Evolutionary conservation across 208 protist genomes (phyloP).

Genomic region (Angomonas desouzai): DNA sequence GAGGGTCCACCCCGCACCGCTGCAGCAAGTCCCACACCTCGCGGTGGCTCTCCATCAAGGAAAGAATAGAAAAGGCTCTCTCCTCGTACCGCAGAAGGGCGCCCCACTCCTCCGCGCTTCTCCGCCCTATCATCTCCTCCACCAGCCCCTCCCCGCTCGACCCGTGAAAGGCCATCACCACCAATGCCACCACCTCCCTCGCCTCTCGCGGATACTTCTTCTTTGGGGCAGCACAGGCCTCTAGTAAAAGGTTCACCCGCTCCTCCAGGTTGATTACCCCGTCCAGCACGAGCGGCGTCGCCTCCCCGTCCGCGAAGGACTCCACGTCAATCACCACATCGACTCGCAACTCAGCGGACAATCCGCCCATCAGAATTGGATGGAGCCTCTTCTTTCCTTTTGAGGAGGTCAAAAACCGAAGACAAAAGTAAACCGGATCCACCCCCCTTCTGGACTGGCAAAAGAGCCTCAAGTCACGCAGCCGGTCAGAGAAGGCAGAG

Average conservation of each 20-base stretch:
- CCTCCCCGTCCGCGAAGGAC: slow-evolving; percentile 35
- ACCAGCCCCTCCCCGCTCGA: slow-evolving; percentile 7
- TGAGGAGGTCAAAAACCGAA: slow-evolving; percentile 41
- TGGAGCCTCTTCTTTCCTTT: slow-evolving; percentile 37
- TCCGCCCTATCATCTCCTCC: slow-evolving; percentile 15
- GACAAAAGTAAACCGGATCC: slow-evolving; percentile 40
- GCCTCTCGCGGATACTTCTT: background rate
- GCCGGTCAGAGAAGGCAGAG: slow-evolving; percentile 6
- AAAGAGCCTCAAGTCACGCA: slow-evolving; percentile 24
- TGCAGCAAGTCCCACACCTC: slow-evolving; percentile 13
- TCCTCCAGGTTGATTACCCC: background rate
- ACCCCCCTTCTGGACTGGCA: slow-evolving; percentile 32
- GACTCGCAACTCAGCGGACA: slow-evolving; percentile 28
- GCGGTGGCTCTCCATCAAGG: slow-evolving; percentile 8
- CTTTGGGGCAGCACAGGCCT: background rate
- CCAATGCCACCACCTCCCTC: background rate
- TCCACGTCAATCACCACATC: slow-evolving; percentile 31
- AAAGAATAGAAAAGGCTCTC: slow-evolving; percentile 20
- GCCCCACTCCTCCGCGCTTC: slow-evolving; percentile 22
- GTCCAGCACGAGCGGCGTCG: slow-evolving; percentile 14
- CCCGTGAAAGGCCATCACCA: background rate
- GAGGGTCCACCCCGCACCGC: slow-evolving; percentile 31
- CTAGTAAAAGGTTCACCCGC: background rate
- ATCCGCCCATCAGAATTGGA: slow-evolving; percentile 31
- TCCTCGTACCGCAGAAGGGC: slow-evolving; percentile 5